Evolutionary conservation across 495 filamentous ascomycete genomes (phyloP).

Genomic region (Endocarpon pusillum): DNA sequence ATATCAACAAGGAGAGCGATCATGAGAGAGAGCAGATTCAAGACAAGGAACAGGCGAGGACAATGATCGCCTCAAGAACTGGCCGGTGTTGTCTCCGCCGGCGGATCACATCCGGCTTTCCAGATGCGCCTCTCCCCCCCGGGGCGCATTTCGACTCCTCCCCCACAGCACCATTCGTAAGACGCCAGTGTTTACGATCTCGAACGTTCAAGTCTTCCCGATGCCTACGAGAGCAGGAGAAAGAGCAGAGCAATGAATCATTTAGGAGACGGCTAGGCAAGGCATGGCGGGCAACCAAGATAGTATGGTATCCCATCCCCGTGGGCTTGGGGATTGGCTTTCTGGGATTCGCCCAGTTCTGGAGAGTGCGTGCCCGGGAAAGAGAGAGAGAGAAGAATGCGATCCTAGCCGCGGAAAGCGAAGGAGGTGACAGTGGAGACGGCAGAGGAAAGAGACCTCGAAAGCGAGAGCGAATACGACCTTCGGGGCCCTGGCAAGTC

Average conservation of each 20-base stretch:
- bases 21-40: too few species aligned
- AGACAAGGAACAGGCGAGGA: too few species aligned
- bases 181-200: too few species aligned
- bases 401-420: conserved; percentile 29
- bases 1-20: too few species aligned
- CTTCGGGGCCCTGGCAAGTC: conserved; percentile 87
- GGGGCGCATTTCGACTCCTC: too few species aligned
- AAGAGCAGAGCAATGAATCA: conserved; percentile 31
- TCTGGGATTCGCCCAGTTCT: conserved; percentile 69
- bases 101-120: too few species aligned
- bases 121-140: too few species aligned
- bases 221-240: background rate
- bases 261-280: conserved; percentile 45
- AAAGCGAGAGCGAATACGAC: conserved; percentile 54
- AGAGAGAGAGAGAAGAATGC: too few species aligned
- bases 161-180: too few species aligned
- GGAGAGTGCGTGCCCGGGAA: conserved; percentile 48
- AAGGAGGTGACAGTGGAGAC: conserved; percentile 19
- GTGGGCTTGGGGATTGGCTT: conserved; percentile 77
- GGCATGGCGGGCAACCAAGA: conserved; percentile 53
- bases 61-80: too few species aligned
- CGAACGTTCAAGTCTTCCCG: conserved; percentile 1
- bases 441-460: conserved; percentile 29
- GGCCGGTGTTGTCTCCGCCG: too few species aligned
- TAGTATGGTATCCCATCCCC: conserved; percentile 94